Percentiles rank a stretch among this genome's conserved stretches.
These are phyloP conservation scores for Volvox africanus DNA, from an alignment of 139 green algal genomes.

Conservation along the genomic window DNA sequence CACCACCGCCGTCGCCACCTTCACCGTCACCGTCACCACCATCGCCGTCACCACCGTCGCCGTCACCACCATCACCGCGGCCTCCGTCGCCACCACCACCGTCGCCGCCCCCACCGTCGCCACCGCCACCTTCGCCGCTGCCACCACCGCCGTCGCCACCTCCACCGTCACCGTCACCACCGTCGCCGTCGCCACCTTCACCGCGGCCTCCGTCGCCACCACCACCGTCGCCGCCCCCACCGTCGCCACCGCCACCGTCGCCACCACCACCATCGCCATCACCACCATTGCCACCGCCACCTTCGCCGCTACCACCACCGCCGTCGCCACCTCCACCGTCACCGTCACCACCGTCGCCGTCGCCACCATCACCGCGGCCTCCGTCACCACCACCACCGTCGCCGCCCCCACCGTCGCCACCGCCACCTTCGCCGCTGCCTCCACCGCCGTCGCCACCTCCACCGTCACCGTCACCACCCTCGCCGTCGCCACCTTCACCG, in stretches of 20 bases:
- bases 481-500: neutral
- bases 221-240: neutral
- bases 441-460: neutral
- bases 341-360: too few species aligned
- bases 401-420: too few species aligned
- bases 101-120: neutral
- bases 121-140: neutral
- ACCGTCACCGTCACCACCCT: neutral
- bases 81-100: neutral
- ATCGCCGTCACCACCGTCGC: neutral
- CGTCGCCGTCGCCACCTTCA: neutral
- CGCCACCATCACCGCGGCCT: too few species aligned
- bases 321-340: too few species aligned
- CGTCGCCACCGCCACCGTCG: neutral
- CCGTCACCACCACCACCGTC: too few species aligned
- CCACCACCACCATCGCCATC: neutral
- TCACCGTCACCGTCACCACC: neutral
- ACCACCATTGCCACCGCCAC: neutral
- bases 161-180: neutral
- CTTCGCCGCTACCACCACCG: neutral
- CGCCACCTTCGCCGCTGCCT: neutral
- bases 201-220: neutral
- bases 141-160: neutral
- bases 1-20: neutral
- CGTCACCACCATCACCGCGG: neutral